Evolutionary conservation across 331 rosid species (phyloP).

Genomic region (Cydonia oblonga): DNA sequence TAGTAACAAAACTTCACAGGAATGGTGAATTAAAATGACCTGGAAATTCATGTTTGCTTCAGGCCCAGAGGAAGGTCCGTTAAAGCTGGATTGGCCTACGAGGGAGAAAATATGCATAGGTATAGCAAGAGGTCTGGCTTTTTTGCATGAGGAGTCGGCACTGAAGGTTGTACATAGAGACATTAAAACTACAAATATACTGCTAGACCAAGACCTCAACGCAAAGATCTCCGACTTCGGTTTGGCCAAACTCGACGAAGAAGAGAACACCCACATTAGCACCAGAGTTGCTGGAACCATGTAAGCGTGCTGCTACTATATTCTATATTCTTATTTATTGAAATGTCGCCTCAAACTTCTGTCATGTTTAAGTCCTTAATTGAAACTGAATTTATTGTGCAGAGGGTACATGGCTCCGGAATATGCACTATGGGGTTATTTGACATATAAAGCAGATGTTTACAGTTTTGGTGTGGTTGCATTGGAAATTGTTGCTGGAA

Average conservation of each 20-base stretch:
- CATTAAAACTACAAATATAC: no score
- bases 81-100: slow-evolving; percentile 21
- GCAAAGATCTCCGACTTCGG: no score
- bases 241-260: no score
- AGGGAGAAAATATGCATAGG: slow-evolving; percentile 26
- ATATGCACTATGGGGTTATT: slow-evolving; percentile 8
- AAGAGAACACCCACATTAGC: not conserved
- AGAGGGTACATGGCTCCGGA: not conserved
- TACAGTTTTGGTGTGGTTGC: slow-evolving; percentile 20
- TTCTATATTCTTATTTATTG: no score
- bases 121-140: slow-evolving; percentile 26
- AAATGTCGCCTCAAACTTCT: no score
- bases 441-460: slow-evolving; percentile 14
- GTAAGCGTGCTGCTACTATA: slow-evolving; percentile 3
- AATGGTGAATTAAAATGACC: not conserved
- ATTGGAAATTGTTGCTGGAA: slow-evolving; percentile 23
- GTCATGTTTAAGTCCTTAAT: no score
- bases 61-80: slow-evolving; percentile 8
- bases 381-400: not conserved
- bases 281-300: slow-evolving; percentile 28
- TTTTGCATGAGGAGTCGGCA: no score
- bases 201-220: no score
- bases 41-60: not conserved
- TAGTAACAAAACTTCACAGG: not conserved
- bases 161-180: no score